Percentiles rank a stretch among this genome's conserved stretches.
These are phyloP conservation scores for Acephala macrosclerotiorum DNA, from an alignment of 2,329 filamentous ascomycete species.

Conservation along the genomic window DNA sequence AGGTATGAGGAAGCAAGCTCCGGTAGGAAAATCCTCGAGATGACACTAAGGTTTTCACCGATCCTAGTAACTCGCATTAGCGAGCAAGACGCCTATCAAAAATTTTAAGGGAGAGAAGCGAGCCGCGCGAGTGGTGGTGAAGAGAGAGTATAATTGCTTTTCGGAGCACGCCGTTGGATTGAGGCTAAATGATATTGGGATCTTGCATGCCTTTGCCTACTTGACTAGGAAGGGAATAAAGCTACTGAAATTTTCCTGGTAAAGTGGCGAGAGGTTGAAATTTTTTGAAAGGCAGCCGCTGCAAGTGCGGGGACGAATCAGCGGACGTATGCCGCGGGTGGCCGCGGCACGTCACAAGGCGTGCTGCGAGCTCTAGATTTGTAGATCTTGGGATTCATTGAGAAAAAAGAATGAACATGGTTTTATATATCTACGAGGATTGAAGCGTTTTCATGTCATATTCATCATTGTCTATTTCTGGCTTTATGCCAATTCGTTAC, in stretches of 20 bases:
- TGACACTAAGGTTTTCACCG: constrained; percentile 12
- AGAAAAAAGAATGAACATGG: not conserved
- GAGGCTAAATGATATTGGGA: constrained; percentile 5
- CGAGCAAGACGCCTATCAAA: not conserved
- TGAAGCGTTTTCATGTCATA: not conserved
- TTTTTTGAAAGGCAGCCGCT: not conserved
- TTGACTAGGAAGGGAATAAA: not conserved
- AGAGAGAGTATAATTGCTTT: constrained; percentile 17
- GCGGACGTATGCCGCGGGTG: not conserved
- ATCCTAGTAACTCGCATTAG: constrained; percentile 21
- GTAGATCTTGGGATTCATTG: not conserved
- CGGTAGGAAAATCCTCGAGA: not conserved
- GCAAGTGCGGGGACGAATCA: not conserved
- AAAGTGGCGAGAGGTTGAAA: not conserved
- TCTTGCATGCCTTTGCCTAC: not conserved
- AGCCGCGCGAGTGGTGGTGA: not conserved
- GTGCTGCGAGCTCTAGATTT: not conserved
- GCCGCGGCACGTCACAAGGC: not conserved
- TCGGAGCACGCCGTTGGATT: constrained; percentile 15
- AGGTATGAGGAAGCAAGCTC: not conserved
- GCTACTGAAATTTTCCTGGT: not conserved
- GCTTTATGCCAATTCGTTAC: not conserved
- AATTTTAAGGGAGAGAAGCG: constrained; percentile 12
- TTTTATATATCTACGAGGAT: not conserved
- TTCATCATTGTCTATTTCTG: not conserved